Base-by-base conservation (phyloP, 345 rosid genomes). In the Durio zibethinus region DNA sequence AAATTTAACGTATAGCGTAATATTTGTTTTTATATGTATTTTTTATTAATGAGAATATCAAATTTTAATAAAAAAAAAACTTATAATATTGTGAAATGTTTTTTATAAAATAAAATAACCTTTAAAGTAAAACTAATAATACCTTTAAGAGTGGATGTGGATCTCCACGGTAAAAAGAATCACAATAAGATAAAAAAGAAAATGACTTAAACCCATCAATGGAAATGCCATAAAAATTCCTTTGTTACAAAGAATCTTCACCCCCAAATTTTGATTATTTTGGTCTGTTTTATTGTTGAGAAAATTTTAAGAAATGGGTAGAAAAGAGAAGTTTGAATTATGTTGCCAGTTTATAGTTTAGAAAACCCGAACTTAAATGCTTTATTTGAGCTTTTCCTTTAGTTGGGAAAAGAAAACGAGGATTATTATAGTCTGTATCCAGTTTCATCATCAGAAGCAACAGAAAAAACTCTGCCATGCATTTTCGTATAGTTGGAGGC, bases 401-500 rank as follows among this genome's bases (percentile, higher is more conserved):
- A 43, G n/a, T 62, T 76, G 60, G 66, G n/a, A 42, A 48, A 14
- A 52, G 14, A 29, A n/a, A 61, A 47, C 38, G n/a, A 89, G 93
- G 87, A 94, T 91, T 72, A 91, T n/a, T n/a, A n/a, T n/a, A n/a
- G n/a, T n/a, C n/a, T n/a, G 97, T 82, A 92, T 94, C 78, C 98
- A 94, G 72, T 94, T 83, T 77, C 89, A 92, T 85, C 92, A 91
- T 63, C 86, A 77, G 74, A 91, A 90, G 84, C 94, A 87, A 72
- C 92, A 90, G 91, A 94, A 85, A 76, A 91, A 90, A 80, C 74
- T 92, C 43, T 92, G 91, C 66, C 88, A 90, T 74, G 97, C 95
- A 62, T 93, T 94, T 79, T 93, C 98, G 0, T 92, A 94, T 80
- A 89, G 89, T 77, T 94, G 98, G 98, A 91, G 97, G 81, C 93